Evolutionary conservation across 1,139 yeast species (phyloP).

Genomic region (Pichia sp.): DNA sequence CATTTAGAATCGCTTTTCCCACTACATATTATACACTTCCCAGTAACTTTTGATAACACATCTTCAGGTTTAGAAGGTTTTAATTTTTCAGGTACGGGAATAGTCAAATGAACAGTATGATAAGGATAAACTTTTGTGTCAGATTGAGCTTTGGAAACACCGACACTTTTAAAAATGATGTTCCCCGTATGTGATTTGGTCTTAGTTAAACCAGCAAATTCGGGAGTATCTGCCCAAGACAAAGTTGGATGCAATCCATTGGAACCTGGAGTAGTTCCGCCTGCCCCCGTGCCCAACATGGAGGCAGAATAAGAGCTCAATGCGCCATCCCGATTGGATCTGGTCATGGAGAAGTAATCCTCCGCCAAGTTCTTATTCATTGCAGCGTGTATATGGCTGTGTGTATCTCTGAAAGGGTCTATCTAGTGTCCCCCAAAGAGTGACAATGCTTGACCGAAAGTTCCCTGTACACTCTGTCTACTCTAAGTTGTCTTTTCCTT

Average conservation of each 20-base stretch:
- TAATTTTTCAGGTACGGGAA: conserved; percentile 16
- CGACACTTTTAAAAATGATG: neutral
- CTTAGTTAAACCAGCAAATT: conserved; percentile 7
- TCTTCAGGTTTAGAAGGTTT: conserved; percentile 22
- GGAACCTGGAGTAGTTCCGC: neutral
- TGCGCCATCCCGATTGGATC: conserved; percentile 6
- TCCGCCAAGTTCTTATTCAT: conserved; percentile 14
- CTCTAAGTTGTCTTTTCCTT: too few species aligned
- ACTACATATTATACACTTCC: conserved; percentile 13
- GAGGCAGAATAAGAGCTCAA: conserved; percentile 6
- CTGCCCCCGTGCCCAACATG: neutral
- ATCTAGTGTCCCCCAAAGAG: too few species aligned
- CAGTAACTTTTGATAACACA: conserved; percentile 9
- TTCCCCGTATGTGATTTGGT: conserved; percentile 11
- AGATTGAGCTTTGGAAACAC: conserved; percentile 1
- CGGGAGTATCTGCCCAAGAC: conserved; percentile 15
- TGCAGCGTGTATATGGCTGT: neutral
- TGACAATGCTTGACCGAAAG: too few species aligned
- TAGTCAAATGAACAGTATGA: conserved; percentile 21
- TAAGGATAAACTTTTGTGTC: conserved; percentile 16
- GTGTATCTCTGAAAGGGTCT: neutral
- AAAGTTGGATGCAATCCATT: conserved; percentile 6
- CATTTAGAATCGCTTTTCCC: conserved; percentile 1
- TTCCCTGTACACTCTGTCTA: too few species aligned
- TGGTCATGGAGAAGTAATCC: conserved; percentile 12